phyloP scores from a whole-genome alignment of 306 rosid genomes.

The Glycine latifolia region DNA sequence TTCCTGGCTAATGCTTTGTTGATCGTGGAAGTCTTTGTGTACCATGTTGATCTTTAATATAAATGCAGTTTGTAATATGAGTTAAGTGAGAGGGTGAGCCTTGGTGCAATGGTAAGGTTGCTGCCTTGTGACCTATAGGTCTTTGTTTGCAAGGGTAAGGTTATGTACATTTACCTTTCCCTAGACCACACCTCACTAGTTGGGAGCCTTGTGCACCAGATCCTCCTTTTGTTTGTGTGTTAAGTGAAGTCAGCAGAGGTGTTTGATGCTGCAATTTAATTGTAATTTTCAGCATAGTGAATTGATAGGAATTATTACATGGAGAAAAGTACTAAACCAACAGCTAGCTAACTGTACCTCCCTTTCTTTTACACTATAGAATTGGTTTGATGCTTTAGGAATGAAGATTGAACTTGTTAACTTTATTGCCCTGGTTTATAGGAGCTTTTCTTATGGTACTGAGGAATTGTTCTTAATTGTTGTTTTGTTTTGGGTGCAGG shows the following conservation, averaged over 20 bases:
- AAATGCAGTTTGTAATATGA: background rate
- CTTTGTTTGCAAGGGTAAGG: background rate
- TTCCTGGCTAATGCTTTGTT: conserved; percentile 1
- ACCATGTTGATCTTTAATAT: background rate
- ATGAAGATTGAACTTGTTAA: background rate
- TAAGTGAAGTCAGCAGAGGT: background rate
- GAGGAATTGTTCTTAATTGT: conserved; percentile 24
- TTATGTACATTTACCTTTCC: too few relatives aligned
- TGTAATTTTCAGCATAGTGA: conserved; percentile 8
- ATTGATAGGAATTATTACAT: background rate
- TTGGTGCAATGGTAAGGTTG: background rate
- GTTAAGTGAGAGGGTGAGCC: background rate
- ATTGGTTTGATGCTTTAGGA: too few relatives aligned
- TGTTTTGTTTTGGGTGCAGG: conserved; percentile 57
- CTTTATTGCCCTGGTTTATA: background rate
- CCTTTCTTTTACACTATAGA: too few relatives aligned
- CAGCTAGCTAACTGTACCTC: background rate
- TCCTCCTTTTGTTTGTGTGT: background rate
- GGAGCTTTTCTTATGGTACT: background rate
- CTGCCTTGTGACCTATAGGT: background rate
- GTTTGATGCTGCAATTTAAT: background rate
- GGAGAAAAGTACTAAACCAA: background rate
- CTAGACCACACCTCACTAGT: too few relatives aligned
- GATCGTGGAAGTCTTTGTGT: background rate
- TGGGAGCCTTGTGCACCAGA: background rate